These are phyloP conservation scores for Verbascum thapsus DNA, from an alignment of 257 asterid genomes.

Conservation along the genomic window DNA sequence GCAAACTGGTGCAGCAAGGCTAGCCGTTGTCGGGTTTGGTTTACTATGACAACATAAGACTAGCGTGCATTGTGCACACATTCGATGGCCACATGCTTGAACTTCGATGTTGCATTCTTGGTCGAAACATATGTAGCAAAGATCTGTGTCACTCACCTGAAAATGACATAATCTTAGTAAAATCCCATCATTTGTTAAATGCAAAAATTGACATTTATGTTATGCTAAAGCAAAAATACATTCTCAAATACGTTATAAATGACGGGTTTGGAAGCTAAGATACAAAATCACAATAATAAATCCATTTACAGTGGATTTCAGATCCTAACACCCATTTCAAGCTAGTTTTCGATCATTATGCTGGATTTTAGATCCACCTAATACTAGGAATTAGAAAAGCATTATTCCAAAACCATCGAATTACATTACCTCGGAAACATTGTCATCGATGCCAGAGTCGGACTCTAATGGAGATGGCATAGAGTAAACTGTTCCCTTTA, in stretches of 20 bases:
- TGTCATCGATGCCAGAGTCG: conserved; percentile 61
- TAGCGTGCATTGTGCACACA: conserved; percentile 95
- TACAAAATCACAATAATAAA: too few relatives aligned
- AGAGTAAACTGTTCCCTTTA: conserved; percentile 57
- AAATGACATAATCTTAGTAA: conserved; percentile 16
- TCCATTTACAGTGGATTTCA: too few relatives aligned
- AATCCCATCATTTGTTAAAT: not conserved
- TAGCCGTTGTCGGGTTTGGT: conserved; percentile 68
- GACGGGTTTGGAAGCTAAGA: too few relatives aligned
- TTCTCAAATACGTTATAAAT: too few relatives aligned
- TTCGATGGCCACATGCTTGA: conserved; percentile 84
- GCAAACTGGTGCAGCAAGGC: conserved; percentile 64
- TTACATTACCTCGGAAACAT: conserved; percentile 77
- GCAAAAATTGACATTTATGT: conserved; percentile 9
- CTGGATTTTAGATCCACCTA: too few relatives aligned
- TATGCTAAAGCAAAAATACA: too few relatives aligned
- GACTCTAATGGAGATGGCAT: conserved; percentile 63
- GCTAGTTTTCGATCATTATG: too few relatives aligned
- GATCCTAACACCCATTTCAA: not conserved
- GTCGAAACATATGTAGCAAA: conserved; percentile 93
- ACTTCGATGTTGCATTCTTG: conserved; percentile 89
- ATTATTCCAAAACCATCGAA: too few relatives aligned
- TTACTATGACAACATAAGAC: conserved; percentile 91
- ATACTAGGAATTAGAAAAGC: too few relatives aligned
- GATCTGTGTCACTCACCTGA: conserved; percentile 77